These are phyloP conservation scores for Raphanus hybrid DNA, from an alignment of 441 rosid species.

Conservation along the genomic window DNA sequence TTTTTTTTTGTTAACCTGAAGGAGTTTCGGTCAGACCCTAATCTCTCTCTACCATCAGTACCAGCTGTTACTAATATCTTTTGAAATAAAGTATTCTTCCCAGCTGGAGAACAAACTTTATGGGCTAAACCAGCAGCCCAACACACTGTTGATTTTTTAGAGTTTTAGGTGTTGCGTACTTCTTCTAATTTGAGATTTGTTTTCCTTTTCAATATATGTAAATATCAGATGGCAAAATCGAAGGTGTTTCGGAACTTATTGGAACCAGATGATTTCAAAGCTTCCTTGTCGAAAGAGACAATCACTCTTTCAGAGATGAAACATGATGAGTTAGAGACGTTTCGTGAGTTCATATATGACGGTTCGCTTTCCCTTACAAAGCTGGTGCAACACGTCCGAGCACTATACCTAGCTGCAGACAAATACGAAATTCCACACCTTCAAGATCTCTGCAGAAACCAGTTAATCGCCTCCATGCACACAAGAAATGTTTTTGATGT, in stretches of 20 bases:
- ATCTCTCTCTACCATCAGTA: too few species aligned
- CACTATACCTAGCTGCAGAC: not conserved
- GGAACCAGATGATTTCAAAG: not conserved
- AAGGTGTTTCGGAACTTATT: not conserved
- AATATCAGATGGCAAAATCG: slow-evolving; percentile 44
- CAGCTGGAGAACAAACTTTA: too few species aligned
- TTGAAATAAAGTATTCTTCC: too few species aligned
- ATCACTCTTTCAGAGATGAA: slow-evolving; percentile 33
- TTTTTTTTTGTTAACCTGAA: too few species aligned
- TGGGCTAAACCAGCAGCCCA: too few species aligned
- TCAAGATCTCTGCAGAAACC: slow-evolving; percentile 9
- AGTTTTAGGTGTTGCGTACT: too few species aligned
- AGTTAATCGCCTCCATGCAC: not conserved
- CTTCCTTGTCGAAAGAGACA: not conserved
- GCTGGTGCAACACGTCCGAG: not conserved
- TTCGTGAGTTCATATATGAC: not conserved
- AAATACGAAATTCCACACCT: slow-evolving; percentile 18
- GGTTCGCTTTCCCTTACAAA: slow-evolving; percentile 36
- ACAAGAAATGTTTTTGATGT: not conserved
- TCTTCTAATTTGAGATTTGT: not conserved
- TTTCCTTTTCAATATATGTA: not conserved
- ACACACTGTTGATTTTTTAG: too few species aligned
- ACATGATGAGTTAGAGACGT: not conserved
- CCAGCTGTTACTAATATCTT: too few species aligned
- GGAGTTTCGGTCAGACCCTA: not conserved